A percentile compares a stretch with the other conserved stretches of the same genome.
Evolutionary conservation across 768 basidiomycete genomes (phyloP).

Genomic region (Rickenella mellea): DNA sequence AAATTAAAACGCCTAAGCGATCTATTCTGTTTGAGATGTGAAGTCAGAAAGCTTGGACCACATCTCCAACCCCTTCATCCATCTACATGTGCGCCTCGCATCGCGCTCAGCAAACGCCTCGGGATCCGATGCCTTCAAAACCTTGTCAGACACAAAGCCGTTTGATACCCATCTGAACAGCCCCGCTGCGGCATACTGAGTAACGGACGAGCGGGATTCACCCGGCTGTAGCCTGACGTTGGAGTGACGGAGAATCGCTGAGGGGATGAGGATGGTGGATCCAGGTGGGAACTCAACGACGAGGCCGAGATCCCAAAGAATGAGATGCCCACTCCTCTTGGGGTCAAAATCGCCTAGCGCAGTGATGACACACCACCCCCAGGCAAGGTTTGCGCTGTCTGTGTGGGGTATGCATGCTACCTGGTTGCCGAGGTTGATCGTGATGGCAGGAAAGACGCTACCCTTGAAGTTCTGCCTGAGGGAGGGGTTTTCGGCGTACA

Average conservation of each 20-base stretch:
- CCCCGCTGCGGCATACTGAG: slow-evolving; percentile 10
- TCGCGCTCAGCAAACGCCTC: too few species aligned
- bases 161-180: slow-evolving; percentile 8
- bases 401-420: neutral
- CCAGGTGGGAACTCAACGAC: slow-evolving; percentile 9
- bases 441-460: slow-evolving; percentile 5
- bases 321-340: slow-evolving; percentile 5
- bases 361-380: slow-evolving; percentile 5
- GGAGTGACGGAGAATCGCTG: slow-evolving; percentile 6
- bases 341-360: slow-evolving; percentile 7
- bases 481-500: neutral
- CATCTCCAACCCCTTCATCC: too few species aligned
- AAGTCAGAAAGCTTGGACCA: too few species aligned
- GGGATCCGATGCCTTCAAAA: too few species aligned
- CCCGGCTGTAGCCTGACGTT: slow-evolving; percentile 7
- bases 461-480: slow-evolving; percentile 1
- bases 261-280: slow-evolving; percentile 9
- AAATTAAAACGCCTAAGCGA: too few species aligned
- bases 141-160: too few species aligned
- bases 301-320: slow-evolving; percentile 5
- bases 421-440: slow-evolving; percentile 9
- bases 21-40: too few species aligned
- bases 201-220: slow-evolving; percentile 7
- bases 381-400: neutral
- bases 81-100: too few species aligned